Base-by-base conservation (phyloP, 2,329 filamentous ascomycete species). In the Xylaria sp. region DNA sequence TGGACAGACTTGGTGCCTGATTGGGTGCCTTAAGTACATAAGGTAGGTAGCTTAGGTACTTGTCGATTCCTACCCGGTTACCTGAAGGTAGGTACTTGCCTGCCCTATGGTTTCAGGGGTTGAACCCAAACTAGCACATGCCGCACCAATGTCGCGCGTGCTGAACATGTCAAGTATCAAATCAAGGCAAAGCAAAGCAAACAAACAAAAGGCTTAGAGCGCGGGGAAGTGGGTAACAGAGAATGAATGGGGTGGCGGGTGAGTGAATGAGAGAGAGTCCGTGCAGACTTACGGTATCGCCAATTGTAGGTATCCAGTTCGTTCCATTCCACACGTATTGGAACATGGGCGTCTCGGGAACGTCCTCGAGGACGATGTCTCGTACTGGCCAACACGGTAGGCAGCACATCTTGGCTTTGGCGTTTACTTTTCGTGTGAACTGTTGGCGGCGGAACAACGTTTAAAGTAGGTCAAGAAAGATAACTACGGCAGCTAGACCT, bases 381-480 rank as follows among this genome's bases (percentile, higher is more conserved):
- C 79, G 76, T 55, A 82, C 83, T 0, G 85, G 82, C 77, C 86
- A 87, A 73, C 84, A 86, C 4, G 83, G 81, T n/a, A 86, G 36
- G 7, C 54, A 79, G 62, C 68, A 73, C 51, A 55, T 55, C 7
- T 34, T 8, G 51, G 11, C 8, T 36, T 4, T 7, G 27, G 12
- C 17, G 30, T 19, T 17, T 47, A 8, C n/a, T n/a, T n/a, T 19
- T 19, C 5, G n/a, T 17, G 42, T 11, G 39, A 12, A 3, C 39
- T 42, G 39, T 47, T 47, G 42, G 6, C 14, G 17, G 6, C 5
- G 17, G 42, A n/a, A 19, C 17, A 19, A 47, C n/a, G 42, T 27
- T 17, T 19, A 14, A 47, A 19, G 42, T 14, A 42, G 39, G 12
- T 14, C 12, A 11, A 14, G 39, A 8, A 14, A 17, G 42, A 17